Base-by-base conservation (phyloP, 257 asterid species). In the Salvia rosmarinus region DNA sequence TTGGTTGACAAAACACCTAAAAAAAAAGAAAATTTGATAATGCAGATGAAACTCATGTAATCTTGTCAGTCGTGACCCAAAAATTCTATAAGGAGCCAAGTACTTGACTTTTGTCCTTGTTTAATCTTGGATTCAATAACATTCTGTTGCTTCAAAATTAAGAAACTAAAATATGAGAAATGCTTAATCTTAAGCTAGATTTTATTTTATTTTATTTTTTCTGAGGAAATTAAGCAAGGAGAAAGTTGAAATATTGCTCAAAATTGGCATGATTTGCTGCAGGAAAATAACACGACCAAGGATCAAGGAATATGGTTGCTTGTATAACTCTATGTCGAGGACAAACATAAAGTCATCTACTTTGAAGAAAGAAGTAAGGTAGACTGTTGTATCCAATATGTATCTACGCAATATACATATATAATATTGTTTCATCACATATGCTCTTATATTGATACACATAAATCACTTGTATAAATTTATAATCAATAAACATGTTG, bases 201-300 rank as follows among this genome's bases (percentile, higher is more conserved):
- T n/a, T n/a, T n/a, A n/a, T n/a, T n/a, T n/a, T n/a, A n/a, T n/a
- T n/a, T n/a, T n/a, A n/a, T n/a, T 25, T 25, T 25, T 3, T 25
- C 3, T 25, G 30, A 25, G 30, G 30, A 25, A 54, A 69, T 55
- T 14, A 39, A 63, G 70, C 5, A 79, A 40, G 4, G 21, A 12
- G 20, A 57, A 78, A 20, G 39, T 19, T 35, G 51, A 50, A 39
- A 71, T 37, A n/a, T 66, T 60, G 67, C 70, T 67, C n/a, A 52
- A 61, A 72, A 17, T 75, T 13, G 68, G 75, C 69, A 51, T 59
- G 8, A 49, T 79, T 13, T 3, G 39, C 2, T 1, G 68, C 68
- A 39, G 67, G 78, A 75, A 25, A 79, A 71, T 19, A 37, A 55
- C 79, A 78, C 58, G 54, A 8, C 57, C 17, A 20, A 55, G 82